phyloP scores from a whole-genome alignment of 768 basidiomycete genomes.

The Leccinum sublutescens region DNA sequence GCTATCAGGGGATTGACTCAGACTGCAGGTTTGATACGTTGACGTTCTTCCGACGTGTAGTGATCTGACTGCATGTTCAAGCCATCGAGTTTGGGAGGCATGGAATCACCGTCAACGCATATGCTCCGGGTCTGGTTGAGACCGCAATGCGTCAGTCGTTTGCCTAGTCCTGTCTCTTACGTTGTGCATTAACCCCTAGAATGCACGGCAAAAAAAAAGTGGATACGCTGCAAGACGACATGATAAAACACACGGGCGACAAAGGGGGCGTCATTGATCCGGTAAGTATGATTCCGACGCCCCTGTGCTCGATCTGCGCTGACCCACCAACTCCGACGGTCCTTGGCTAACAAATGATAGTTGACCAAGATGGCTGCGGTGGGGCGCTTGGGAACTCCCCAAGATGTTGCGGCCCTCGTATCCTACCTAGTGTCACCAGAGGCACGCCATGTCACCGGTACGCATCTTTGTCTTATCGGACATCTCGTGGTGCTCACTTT shows the following conservation, averaged over 20 bases:
- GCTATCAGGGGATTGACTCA: slow-evolving; percentile 44
- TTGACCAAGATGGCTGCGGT: slow-evolving; percentile 11
- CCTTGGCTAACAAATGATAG: slow-evolving; percentile 1
- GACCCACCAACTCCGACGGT: not conserved
- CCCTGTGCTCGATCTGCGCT: not conserved
- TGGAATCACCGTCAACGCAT: slow-evolving; percentile 36
- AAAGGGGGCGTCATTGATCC: slow-evolving; percentile 12
- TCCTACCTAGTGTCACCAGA: slow-evolving; percentile 36
- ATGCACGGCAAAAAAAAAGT: not conserved
- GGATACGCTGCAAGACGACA: slow-evolving; percentile 11
- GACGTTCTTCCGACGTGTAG: not conserved
- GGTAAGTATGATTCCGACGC: slow-evolving; percentile 16
- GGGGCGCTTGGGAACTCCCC: slow-evolving; percentile 23
- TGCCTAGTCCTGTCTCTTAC: not conserved
- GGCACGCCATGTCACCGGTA: slow-evolving; percentile 37
- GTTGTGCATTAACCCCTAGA: not conserved
- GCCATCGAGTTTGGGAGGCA: slow-evolving; percentile 32
- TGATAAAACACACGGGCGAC: slow-evolving; percentile 11
- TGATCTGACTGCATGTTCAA: slow-evolving; percentile 12
- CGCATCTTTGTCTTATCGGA: not conserved
- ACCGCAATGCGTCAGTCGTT: slow-evolving; percentile 29
- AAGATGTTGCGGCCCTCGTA: slow-evolving; percentile 39
- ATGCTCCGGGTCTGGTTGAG: slow-evolving; percentile 32
- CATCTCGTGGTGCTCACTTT: not conserved
- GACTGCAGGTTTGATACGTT: slow-evolving; percentile 17